Conservation (phyloP, 805 yeast genomes). For the Yarrowia sp. region DNA sequence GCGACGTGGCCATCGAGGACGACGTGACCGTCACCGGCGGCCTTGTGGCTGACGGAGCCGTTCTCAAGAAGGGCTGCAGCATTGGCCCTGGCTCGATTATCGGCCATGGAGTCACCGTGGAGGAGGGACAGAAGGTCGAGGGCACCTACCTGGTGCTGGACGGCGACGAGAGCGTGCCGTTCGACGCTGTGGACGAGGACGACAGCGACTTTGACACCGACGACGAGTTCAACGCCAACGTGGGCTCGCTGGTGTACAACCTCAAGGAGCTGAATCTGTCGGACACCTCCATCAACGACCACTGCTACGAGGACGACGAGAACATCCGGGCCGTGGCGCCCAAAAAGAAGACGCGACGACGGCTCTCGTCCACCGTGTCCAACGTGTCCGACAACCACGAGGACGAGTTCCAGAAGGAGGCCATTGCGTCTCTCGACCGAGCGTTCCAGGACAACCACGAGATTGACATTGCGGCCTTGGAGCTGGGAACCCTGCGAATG, state of each 20-base stretch:
- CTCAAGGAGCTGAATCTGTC: slow-evolving; percentile 38
- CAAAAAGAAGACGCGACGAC: slow-evolving; percentile 30
- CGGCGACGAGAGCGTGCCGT: slow-evolving; percentile 38
- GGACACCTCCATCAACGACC: slow-evolving; percentile 37
- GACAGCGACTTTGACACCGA: slow-evolving; percentile 29
- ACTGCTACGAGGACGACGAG: slow-evolving; percentile 26
- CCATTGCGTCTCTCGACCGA: slow-evolving; percentile 88
- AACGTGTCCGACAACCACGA: slow-evolving; percentile 51
- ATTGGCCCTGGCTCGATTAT: slow-evolving; percentile 72
- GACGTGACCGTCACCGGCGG: slow-evolving; percentile 56
- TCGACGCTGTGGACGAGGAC: slow-evolving; percentile 39
- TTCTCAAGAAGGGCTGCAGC: slow-evolving; percentile 51
- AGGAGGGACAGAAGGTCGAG: slow-evolving; percentile 43
- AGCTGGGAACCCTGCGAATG: slow-evolving; percentile 93
- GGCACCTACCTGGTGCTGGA: slow-evolving; percentile 37
- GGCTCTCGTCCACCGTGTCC: slow-evolving; percentile 42
- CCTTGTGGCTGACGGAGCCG: slow-evolving; percentile 66
- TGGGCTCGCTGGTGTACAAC: slow-evolving; percentile 33
- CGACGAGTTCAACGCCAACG: slow-evolving; percentile 13
- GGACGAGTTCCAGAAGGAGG: slow-evolving; percentile 77
- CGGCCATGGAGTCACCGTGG: slow-evolving; percentile 72
- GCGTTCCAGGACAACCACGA: slow-evolving; percentile 92
- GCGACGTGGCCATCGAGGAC: slow-evolving; percentile 70
- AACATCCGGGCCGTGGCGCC: slow-evolving; percentile 17
- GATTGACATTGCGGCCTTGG: slow-evolving; percentile 86